Evolutionary conservation across 352 stramenopile species (phyloP), one percentile per base, ranked within the genome.

Genomic region (Phytophthora meadii): DNA sequence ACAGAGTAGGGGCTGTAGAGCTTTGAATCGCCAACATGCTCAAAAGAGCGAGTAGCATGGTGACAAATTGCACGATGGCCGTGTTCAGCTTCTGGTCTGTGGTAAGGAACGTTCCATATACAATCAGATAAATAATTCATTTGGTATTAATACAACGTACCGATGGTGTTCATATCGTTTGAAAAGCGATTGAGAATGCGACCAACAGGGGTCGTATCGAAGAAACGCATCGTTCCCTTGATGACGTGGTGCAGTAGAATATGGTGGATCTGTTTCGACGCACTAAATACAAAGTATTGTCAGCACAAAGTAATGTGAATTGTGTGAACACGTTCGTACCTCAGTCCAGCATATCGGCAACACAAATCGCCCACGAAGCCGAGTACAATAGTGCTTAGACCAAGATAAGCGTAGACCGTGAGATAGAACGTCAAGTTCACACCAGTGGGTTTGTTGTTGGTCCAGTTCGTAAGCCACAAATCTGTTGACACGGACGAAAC

Each of bases 141-240:
- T 5, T 27, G 19, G 14, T 15, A 22, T 24, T 47, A 11, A 2
- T n/a, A 5, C n/a, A 11, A 14, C 70, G 5, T 71, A 88, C 79
- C 83, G 37, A 92, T 88, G 11, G 72, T 78, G 52, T 81, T 81
- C 59, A 90, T 80, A 51, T 92, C 83, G 55, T 81, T 83, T 4
- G 77, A 88, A 57, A 97, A 93, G 1, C 91, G 80, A 41, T 90
- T 92, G 19, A 95, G 65, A 32, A 97, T 81, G 4, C 84, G 78
- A 3, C 87, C 92, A 5, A 95, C 70, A 0, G 90, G 89, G 4
- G 82, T 95, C 7, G 78, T 85, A 39, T 92, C 79, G 54, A 97
- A 97, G 68, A 96, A 98, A 27, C 79, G 72, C 87, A 97, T 92
- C 14, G 87, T 92, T 4, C 84, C 88, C 27, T 77, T 77, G 17